Percentiles rank a stretch among this genome's conserved stretches.
phyloP scores from a whole-genome alignment of 306 rosid genomes.

The Vigna angularis region DNA sequence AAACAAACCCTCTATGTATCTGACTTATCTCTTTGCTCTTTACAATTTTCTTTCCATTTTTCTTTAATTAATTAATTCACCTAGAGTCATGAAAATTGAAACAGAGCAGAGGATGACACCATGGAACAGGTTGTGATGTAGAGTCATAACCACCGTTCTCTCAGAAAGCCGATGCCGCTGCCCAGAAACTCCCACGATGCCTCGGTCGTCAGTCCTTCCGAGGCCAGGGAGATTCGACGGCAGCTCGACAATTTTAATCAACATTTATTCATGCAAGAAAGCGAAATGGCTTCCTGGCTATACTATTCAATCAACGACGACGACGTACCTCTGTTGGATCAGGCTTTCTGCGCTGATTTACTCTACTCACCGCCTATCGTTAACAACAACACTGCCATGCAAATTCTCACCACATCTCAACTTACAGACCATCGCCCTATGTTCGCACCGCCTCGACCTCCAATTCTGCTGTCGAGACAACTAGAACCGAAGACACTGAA shows the following conservation, averaged over 20 bases:
- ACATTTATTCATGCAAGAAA: constrained; percentile 75
- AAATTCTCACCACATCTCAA: constrained; percentile 22
- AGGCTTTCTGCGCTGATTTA: constrained; percentile 58
- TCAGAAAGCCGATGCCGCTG: constrained; percentile 39
- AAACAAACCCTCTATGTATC: constrained; percentile 65
- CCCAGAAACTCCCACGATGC: constrained; percentile 29
- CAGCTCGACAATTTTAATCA: constrained; percentile 40
- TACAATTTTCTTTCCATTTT: not conserved
- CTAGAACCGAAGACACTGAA: constrained; percentile 47
- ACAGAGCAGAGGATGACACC: constrained; percentile 70
- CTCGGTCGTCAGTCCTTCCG: constrained; percentile 41
- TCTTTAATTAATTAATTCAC: not conserved
- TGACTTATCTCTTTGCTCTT: constrained; percentile 32
- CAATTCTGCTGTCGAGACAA: constrained; percentile 53
- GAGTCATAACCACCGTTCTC: constrained; percentile 65
- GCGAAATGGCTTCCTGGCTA: constrained; percentile 86
- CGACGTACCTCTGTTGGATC: constrained; percentile 62
- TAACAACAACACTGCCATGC: constrained; percentile 35
- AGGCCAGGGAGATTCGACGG: constrained; percentile 47
- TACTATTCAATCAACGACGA: constrained; percentile 70
- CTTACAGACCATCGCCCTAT: constrained; percentile 42
- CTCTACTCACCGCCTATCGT: constrained; percentile 45
- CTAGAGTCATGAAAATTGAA: not conserved
- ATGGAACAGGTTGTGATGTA: constrained; percentile 79
- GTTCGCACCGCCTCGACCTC: constrained; percentile 47